These are phyloP conservation scores for Amylostereum areolatum DNA, from an alignment of 1,284 basidiomycete species.

Conservation along the genomic window DNA sequence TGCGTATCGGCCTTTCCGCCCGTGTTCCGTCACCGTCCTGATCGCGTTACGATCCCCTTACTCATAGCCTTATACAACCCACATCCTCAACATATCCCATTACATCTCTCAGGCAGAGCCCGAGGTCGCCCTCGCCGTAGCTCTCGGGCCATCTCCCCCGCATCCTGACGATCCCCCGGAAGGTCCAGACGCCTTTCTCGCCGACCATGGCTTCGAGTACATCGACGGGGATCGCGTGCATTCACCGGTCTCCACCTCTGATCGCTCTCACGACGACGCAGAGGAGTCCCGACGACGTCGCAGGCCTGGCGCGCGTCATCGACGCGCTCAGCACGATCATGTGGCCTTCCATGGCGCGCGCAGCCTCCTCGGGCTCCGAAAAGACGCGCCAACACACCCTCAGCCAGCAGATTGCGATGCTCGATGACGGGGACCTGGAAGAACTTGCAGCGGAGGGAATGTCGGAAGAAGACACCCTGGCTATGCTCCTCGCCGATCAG, in stretches of 20 bases:
- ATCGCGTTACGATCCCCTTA: slow-evolving; percentile 7
- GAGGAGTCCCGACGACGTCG: slow-evolving; percentile 24
- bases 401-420: slow-evolving; percentile 6
- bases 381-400: slow-evolving; percentile 21
- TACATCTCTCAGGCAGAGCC: slow-evolving; percentile 45
- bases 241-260: slow-evolving; percentile 4
- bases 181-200: slow-evolving; percentile 57
- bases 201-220: slow-evolving; percentile 69
- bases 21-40: not conserved
- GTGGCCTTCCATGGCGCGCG: slow-evolving; percentile 70
- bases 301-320: slow-evolving; percentile 58
- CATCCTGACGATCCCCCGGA: slow-evolving; percentile 35
- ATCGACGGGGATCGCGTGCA: slow-evolving; percentile 36
- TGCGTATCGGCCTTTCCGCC: slow-evolving; percentile 25
- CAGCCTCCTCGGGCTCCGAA: slow-evolving; percentile 16
- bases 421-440: slow-evolving; percentile 10
- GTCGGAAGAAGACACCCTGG: slow-evolving; percentile 25
- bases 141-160: slow-evolving; percentile 25
- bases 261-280: slow-evolving; percentile 1
- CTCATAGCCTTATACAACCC: slow-evolving; percentile 43
- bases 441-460: slow-evolving; percentile 19
- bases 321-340: slow-evolving; percentile 79
- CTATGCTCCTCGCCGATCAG: slow-evolving; percentile 21
- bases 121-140: slow-evolving; percentile 67
- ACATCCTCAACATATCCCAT: slow-evolving; percentile 43